These are phyloP conservation scores for Cutaneotrichosporon spelunceum DNA, from an alignment of 1,284 basidiomycete genomes.

Conservation along the genomic window DNA sequence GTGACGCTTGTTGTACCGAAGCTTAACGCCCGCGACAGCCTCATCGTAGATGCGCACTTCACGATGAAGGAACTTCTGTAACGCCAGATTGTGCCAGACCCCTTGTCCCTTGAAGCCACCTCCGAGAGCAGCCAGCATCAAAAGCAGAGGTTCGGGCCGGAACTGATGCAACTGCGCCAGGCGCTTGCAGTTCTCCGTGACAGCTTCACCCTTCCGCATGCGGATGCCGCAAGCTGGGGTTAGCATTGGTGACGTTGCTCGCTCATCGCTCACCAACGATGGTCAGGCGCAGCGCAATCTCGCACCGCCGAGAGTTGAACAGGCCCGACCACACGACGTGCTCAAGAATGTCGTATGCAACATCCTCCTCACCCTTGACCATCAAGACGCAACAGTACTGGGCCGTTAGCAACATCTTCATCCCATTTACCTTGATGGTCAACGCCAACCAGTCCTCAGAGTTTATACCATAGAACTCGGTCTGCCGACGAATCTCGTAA, in stretches of 20 bases:
- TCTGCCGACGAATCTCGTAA: slow-evolving; percentile 36
- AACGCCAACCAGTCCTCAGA: slow-evolving; percentile 82
- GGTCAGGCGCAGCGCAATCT: slow-evolving; percentile 68
- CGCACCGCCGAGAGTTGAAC: slow-evolving; percentile 64
- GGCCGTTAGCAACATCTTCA: not conserved
- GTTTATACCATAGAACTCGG: slow-evolving; percentile 70
- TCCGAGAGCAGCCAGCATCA: slow-evolving; percentile 64
- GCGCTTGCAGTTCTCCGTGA: slow-evolving; percentile 58
- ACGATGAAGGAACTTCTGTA: slow-evolving; percentile 77
- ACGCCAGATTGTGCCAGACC: slow-evolving; percentile 67
- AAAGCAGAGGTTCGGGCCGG: slow-evolving; percentile 61
- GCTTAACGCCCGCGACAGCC: slow-evolving; percentile 61
- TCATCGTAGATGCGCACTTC: slow-evolving; percentile 66
- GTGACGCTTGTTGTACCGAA: slow-evolving; percentile 23
- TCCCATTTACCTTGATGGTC: slow-evolving; percentile 69
- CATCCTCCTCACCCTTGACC: slow-evolving; percentile 59
- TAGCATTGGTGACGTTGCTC: not conserved
- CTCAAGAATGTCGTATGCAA: slow-evolving; percentile 72
- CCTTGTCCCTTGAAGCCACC: slow-evolving; percentile 65
- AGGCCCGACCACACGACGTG: slow-evolving; percentile 75
- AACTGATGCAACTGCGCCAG: slow-evolving; percentile 72
- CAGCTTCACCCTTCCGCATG: slow-evolving; percentile 58
- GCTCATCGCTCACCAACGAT: slow-evolving; percentile 61
- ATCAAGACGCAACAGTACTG: slow-evolving; percentile 84
- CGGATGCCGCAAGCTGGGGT: slow-evolving; percentile 65